phyloP scores from a whole-genome alignment of 805 yeast species.

The Scheffersomyces stipitis region DNA sequence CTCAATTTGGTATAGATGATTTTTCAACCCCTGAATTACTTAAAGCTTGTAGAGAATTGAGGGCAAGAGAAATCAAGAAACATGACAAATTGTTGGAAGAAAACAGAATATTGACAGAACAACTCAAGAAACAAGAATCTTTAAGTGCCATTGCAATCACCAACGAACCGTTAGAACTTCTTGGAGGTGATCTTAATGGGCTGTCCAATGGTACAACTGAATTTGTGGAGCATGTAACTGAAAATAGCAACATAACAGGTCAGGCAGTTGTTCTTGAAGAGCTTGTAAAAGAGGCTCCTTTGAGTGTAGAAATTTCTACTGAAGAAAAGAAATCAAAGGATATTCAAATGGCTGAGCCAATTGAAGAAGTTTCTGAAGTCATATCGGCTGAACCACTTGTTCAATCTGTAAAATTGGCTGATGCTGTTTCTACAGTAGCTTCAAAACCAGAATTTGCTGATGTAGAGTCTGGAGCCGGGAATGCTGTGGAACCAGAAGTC shows the following conservation, averaged over 20 bases:
- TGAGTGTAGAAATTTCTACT: not conserved
- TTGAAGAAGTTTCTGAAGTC: not conserved
- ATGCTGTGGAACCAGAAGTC: slow-evolving; percentile 3
- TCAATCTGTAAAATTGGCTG: too few relatives aligned
- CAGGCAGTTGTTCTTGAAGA: not conserved
- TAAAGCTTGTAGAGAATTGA: slow-evolving; percentile 72
- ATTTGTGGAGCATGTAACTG: not conserved
- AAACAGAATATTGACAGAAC: slow-evolving; percentile 27
- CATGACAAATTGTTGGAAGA: slow-evolving; percentile 45
- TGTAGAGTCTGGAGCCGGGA: slow-evolving; percentile 3
- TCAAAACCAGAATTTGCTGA: too few relatives aligned
- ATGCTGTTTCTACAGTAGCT: too few relatives aligned
- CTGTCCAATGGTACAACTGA: not conserved
- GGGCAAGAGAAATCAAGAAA: slow-evolving; percentile 61
- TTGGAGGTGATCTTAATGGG: slow-evolving; percentile 1
- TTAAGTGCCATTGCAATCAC: slow-evolving; percentile 1
- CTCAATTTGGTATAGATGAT: slow-evolving; percentile 94
- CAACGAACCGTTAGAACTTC: not conserved
- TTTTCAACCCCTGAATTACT: slow-evolving; percentile 70
- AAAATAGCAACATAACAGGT: not conserved
- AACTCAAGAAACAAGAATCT: slow-evolving; percentile 17
- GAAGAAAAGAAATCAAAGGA: not conserved
- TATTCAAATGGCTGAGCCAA: not conserved
- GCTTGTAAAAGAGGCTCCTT: not conserved
- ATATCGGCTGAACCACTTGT: not conserved